These are phyloP conservation scores for Prunus fruticosa DNA, from an alignment of 306 rosid species.

Conservation along the genomic window DNA sequence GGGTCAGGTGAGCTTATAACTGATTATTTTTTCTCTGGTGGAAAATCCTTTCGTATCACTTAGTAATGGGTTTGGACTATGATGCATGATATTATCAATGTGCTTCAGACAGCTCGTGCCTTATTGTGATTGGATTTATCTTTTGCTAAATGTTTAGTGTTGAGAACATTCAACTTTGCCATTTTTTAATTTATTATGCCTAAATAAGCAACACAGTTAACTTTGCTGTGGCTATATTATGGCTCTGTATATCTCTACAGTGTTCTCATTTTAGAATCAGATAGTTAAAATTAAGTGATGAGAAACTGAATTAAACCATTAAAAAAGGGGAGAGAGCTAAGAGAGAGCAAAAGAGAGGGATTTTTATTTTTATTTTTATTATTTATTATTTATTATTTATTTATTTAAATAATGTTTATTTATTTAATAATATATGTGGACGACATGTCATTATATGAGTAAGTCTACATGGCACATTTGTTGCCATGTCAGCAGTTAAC, in stretches of 20 bases:
- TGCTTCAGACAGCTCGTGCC: not conserved
- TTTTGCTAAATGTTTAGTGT: not conserved
- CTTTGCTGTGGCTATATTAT: not conserved
- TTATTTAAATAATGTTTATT: too few species aligned
- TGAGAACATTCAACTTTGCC: not conserved
- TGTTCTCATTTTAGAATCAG: not conserved
- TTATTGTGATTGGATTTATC: not conserved
- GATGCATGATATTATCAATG: not conserved
- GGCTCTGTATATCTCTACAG: not conserved
- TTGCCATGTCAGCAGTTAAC: too few species aligned
- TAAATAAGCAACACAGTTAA: not conserved
- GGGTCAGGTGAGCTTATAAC: conserved; percentile 76
- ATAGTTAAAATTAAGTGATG: not conserved
- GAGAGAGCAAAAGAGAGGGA: too few species aligned
- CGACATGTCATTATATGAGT: too few species aligned
- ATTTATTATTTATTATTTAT: too few species aligned
- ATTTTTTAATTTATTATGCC: not conserved
- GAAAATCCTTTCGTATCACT: not conserved
- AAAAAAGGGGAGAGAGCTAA: not conserved
- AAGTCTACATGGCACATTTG: too few species aligned
- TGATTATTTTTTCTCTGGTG: conserved; percentile 18
- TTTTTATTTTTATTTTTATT: too few species aligned
- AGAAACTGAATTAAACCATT: not conserved
- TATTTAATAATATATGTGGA: too few species aligned
- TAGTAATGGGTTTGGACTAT: not conserved